phyloP scores from a whole-genome alignment of 2,329 filamentous ascomycete species.

The Thelonectria olida region DNA sequence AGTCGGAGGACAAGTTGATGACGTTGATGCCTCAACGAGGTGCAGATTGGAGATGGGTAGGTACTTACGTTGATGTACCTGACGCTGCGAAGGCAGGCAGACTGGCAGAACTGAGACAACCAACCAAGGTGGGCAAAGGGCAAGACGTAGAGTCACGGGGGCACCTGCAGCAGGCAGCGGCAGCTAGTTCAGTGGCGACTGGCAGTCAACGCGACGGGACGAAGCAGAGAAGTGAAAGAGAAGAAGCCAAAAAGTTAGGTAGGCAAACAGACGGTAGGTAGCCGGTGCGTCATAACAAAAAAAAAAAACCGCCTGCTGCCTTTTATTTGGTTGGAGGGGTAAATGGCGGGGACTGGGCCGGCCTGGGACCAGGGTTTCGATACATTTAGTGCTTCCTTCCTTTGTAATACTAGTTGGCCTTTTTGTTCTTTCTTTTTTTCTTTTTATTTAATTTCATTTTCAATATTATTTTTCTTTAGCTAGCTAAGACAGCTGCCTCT shows the following conservation, averaged over 20 bases:
- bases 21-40: conserved; percentile 29
- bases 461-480: too few relatives aligned
- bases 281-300: conserved; percentile 41
- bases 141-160: conserved; percentile 1
- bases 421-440: not conserved
- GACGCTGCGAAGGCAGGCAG: conserved; percentile 19
- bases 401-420: too few relatives aligned
- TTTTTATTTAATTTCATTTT: too few relatives aligned
- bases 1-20: conserved; percentile 19
- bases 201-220: not conserved
- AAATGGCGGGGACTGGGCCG: conserved; percentile 36
- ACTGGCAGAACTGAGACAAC: conserved; percentile 26
- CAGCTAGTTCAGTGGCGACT: conserved; percentile 19
- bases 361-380: conserved; percentile 4
- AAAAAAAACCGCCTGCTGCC: conserved; percentile 19
- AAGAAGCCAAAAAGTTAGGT: conserved; percentile 15
- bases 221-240: not conserved
- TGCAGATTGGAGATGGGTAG: conserved; percentile 12
- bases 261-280: conserved; percentile 8
- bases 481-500: too few relatives aligned
- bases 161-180: conserved; percentile 8
- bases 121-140: conserved; percentile 6
- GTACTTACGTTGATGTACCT: conserved; percentile 9
- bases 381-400: too few relatives aligned
- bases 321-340: conserved; percentile 41